Base-by-base conservation (phyloP, 2,329 filamentous ascomycete genomes). In the Dothistroma pini region DNA sequence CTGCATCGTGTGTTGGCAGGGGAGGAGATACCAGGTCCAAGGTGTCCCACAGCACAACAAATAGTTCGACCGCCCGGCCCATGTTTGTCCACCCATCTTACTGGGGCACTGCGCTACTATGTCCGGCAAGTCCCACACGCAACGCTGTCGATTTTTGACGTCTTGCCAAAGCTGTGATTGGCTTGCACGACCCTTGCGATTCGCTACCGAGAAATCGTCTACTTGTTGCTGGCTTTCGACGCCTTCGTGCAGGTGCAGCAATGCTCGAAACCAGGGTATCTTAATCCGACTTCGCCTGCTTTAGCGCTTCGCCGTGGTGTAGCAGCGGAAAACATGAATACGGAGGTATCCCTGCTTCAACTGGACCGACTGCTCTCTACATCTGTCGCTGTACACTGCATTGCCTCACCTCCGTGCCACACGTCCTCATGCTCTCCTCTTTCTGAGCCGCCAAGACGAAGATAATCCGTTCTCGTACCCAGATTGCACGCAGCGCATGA, bases 201-300 rank as follows among this genome's bases (percentile, higher is more conserved):
- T 66, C 65, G 65, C 63, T 67, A 67, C 65, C 65, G 60, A 58
- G 56, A 59, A 60, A 31, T 52, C 63, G 60, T 66, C 56, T 54
- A 59, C 61, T 55, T 41, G 58, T 49, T 58, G 58, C 56, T 62
- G 61, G 54, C 49, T 32, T 59, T 60, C 35, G 57, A 65, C 65
- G 63, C 63, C 65, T 67, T 67, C 34, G 65, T 65, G 61, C 61
- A 62, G 63, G 57, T 63, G 65, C 65, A 67, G 57, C 61, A 54
- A 57, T 21, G 51, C 41, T 62, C 59, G 56, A 61, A 65, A 65
- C 65, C 65, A 67, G 63, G 65, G 59, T 63, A 60, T 66, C 62
- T 64, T 35, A 54, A 66, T 66, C 59, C 63, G 65, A 57, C 51
- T 51, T 54, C 55, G 19, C 57, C 57, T 67, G 63, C 65, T 59